Evolutionary conservation across 139 green algal genomes (phyloP), one percentile per base, ranked within the genome.

Genomic region (Haematococcus lacustris): DNA sequence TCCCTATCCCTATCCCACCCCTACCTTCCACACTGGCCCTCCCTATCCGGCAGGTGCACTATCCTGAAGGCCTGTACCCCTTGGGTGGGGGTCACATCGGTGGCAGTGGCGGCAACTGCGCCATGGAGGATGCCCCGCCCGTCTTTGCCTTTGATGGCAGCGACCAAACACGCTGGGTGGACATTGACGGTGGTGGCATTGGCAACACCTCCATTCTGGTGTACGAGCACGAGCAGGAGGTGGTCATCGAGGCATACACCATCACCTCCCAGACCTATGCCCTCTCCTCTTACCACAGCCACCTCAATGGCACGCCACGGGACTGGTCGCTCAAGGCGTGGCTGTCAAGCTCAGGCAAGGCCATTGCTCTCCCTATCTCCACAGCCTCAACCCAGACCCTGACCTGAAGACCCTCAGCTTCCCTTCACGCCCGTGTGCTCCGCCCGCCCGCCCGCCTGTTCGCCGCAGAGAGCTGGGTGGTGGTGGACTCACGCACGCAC

Each of bases 201-300:
- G 68, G 68, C 51, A 73, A 73, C 68, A 73, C 34, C 9, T 35
- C 43, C 51, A 32, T n/a, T 9, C 60, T 62, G 32, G 51, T 39
- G 43, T 73, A 73, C 51, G 2, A 66, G 30, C 68, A 73, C 35
- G 60, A 62, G 68, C 34, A 13, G 23, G 68, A 35, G 51, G 53
- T 13, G 3, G 51, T 73, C 33, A 23, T 50, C 51, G 68, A 63
- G 34, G 43, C 41, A 21, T 73, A 73, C 68, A 53, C 50, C 2
- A 50, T 73, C 68, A 73, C 68, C 2, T 66, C 68, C 2, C 68
- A 73, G 68, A 39, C 38, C 23, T 40, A 62, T 53, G 51, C 34
- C 4, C 66, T 71, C 26, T 61, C 39, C 23, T 71, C 66, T 9
- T 71, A 71, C 66, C 66, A 71, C 26, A 62, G 60, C 51, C 50